A percentile compares a stretch with the other conserved stretches of the same genome.
phyloP scores from a whole-genome alignment of 352 stramenopile species.

The Globisporangium perplexum region DNA sequence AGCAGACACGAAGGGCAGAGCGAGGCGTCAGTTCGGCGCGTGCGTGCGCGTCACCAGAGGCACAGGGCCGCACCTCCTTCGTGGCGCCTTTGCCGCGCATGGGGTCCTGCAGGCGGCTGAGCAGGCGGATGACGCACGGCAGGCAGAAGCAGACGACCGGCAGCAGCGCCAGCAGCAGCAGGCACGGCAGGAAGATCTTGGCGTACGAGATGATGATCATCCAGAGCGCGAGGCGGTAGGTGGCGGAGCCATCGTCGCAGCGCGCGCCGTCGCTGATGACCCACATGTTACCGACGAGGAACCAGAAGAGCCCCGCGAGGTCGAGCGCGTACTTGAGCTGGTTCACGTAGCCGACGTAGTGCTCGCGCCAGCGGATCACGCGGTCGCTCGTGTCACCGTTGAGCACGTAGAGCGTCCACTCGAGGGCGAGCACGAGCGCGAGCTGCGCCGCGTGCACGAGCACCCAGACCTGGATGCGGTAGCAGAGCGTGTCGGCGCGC shows the following conservation, averaged over 20 bases:
- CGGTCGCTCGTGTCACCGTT: slow-evolving; percentile 48
- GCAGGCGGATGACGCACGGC: slow-evolving; percentile 88
- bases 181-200: slow-evolving; percentile 91
- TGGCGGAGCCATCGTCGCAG: slow-evolving; percentile 66
- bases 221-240: slow-evolving; percentile 84
- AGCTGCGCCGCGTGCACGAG: slow-evolving; percentile 71
- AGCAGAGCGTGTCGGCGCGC: slow-evolving; percentile 64
- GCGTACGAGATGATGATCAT: slow-evolving; percentile 92
- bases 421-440: slow-evolving; percentile 55
- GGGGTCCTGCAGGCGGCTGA: slow-evolving; percentile 87
- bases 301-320: slow-evolving; percentile 78
- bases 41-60: not conserved
- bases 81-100: slow-evolving; percentile 84
- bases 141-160: slow-evolving; percentile 93
- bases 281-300: slow-evolving; percentile 87
- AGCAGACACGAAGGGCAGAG: slow-evolving; percentile 7
- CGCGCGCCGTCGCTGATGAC: slow-evolving; percentile 80
- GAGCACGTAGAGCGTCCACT: slow-evolving; percentile 77
- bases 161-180: slow-evolving; percentile 85
- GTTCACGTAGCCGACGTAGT: slow-evolving; percentile 62
- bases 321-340: slow-evolving; percentile 81
- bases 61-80: slow-evolving; percentile 42
- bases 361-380: slow-evolving; percentile 52
- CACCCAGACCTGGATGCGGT: slow-evolving; percentile 82
- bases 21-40: not conserved